Conservation (phyloP, 352 stramenopile species). For the Sclerospora graminicola region DNA sequence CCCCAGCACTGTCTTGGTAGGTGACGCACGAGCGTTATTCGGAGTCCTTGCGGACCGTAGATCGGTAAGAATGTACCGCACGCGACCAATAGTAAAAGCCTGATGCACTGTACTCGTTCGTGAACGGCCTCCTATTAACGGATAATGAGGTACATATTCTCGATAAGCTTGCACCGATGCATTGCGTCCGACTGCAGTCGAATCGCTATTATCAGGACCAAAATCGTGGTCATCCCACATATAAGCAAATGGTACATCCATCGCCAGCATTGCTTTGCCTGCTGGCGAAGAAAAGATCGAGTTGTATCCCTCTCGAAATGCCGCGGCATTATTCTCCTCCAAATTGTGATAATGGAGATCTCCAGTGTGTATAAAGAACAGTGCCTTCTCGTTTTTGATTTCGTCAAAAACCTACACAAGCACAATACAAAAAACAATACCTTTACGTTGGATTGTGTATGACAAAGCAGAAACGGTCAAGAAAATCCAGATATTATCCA, state of each 20-base stretch:
- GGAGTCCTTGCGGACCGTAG: slow-evolving; percentile 62
- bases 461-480: too few relatives aligned
- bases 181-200: slow-evolving; percentile 53
- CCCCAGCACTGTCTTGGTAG: slow-evolving; percentile 79
- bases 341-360: slow-evolving; percentile 86
- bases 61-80: slow-evolving; percentile 82
- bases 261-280: slow-evolving; percentile 61
- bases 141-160: slow-evolving; percentile 77
- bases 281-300: slow-evolving; percentile 64
- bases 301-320: slow-evolving; percentile 54
- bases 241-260: slow-evolving; percentile 80
- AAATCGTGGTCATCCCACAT: slow-evolving; percentile 90
- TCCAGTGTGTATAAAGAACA: slow-evolving; percentile 85
- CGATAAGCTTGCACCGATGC: slow-evolving; percentile 70
- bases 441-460: too few relatives aligned
- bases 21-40: slow-evolving; percentile 46
- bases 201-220: slow-evolving; percentile 83
- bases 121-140: slow-evolving; percentile 22
- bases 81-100: slow-evolving; percentile 75
- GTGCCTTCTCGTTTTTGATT: slow-evolving; percentile 47
- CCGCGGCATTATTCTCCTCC: slow-evolving; percentile 41
- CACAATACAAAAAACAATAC: slow-evolving; percentile 2
- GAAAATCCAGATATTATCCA: not conserved
- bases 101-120: slow-evolving; percentile 51
- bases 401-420: slow-evolving; percentile 37